Base-by-base conservation (phyloP, 345 rosid species). In the Citrus mangshanensis region DNA sequence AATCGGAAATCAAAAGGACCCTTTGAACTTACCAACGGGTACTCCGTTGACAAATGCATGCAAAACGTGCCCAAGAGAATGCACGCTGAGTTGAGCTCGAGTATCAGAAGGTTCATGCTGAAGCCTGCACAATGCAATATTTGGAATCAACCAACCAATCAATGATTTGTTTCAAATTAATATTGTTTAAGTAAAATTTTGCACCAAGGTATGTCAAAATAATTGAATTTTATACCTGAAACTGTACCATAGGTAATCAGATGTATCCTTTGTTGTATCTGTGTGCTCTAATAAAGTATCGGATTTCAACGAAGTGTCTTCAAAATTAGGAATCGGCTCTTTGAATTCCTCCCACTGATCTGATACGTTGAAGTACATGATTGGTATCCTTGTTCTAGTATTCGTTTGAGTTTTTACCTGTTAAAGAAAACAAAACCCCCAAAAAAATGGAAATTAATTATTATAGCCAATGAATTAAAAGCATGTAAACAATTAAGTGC, bases 331-430 rank as follows among this genome's bases (percentile, higher is more conserved):
- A 74, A 74, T 42, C 34, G 68, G 60, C 58, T 74, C 77, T 19
- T 19, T 74, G 59, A 74, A 74, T 63, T 74, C 77, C 21, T 62
- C 77, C 77, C 77, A 74, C 21, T 56, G 25, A 14, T 24, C 76
- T 12, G 42, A 9, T 28, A 30, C 77, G 60, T 74, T 78, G 72
- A 83, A 49, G 71, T 35, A 38, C 51, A 61, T 55, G 18, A 54
- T 65, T 54, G 78, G 9, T 28, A 58, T 62, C 83, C 77, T 82
- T 4, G 70, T 4, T 79, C 81, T 66, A 70, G 67, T 46, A 25
- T 35, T 35, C n/a, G 68, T 69, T 34, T 83, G 84, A 35, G 68
- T 49, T 27, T 73, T 79, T 27, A 82, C 79, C 85, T 81, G 58
- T 42, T 30, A 1, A 19, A 51, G 60, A 16, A 7, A 46, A 2